These are phyloP conservation scores for Amaranthus tricolor DNA, from an alignment of 179 eudicot species.

Conservation along the genomic window DNA sequence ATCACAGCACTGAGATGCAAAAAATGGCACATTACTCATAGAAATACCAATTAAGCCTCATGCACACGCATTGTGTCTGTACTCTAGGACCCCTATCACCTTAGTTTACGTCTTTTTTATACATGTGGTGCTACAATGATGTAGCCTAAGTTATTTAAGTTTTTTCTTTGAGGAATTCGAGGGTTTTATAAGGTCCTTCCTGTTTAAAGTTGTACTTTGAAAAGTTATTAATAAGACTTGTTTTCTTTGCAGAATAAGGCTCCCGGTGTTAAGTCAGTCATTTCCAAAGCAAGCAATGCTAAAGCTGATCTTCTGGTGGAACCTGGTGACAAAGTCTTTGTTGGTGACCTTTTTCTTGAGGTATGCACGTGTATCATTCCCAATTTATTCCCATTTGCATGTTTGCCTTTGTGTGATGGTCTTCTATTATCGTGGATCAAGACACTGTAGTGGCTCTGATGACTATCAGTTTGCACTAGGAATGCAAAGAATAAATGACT, in stretches of 20 bases:
- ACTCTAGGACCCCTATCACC: no score
- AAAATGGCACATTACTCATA: no score
- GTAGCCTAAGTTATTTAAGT: not conserved
- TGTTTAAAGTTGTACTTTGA: not conserved
- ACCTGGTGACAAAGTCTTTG: slow-evolving; percentile 60
- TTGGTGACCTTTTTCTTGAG: slow-evolving; percentile 84
- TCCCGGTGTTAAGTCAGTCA: slow-evolving; percentile 74
- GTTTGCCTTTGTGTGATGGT: not conserved
- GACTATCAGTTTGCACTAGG: not conserved
- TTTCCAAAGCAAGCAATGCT: slow-evolving; percentile 85
- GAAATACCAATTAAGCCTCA: no score
- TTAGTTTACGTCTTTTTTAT: no score
- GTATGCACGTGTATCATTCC: slow-evolving; percentile 31
- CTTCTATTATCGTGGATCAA: not conserved
- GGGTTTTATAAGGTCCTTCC: not conserved
- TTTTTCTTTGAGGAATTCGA: not conserved
- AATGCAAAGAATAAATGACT: no score
- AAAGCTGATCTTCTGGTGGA: slow-evolving; percentile 78
- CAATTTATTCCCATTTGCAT: slow-evolving; percentile 5
- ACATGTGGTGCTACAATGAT: not conserved
- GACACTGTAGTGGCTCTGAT: not conserved
- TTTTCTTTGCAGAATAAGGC: slow-evolving; percentile 55
- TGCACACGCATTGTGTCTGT: no score
- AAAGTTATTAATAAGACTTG: not conserved
- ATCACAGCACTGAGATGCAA: no score